These are phyloP conservation scores for Cercospora zeae-maydis DNA, from an alignment of 2,329 filamentous ascomycete genomes.

Conservation along the genomic window DNA sequence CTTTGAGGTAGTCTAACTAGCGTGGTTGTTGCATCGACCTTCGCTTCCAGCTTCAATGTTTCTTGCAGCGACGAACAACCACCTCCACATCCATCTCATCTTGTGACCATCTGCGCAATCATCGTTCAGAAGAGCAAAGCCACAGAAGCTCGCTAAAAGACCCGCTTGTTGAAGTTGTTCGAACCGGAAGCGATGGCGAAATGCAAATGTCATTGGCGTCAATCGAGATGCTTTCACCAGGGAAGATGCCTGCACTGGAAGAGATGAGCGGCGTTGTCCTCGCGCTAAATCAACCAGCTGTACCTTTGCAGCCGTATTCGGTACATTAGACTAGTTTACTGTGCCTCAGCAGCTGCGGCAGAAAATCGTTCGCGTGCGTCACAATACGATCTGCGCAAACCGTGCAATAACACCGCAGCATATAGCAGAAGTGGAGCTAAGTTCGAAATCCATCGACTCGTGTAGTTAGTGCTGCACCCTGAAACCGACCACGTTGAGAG, in stretches of 20 bases:
- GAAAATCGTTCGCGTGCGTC: neutral
- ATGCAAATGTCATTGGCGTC: neutral
- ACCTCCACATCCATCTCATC: neutral
- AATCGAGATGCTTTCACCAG: neutral
- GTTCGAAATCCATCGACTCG: neutral
- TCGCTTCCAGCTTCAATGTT: neutral
- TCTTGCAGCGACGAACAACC: neutral
- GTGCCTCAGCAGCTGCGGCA: neutral
- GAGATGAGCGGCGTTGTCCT: neutral
- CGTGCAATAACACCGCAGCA: neutral
- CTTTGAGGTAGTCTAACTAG: neutral
- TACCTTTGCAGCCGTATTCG: neutral
- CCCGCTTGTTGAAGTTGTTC: neutral
- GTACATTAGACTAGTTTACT: too few species aligned
- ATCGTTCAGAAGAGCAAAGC: neutral
- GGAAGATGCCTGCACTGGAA: conserved; percentile 2
- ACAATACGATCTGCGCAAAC: neutral
- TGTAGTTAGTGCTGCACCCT: neutral
- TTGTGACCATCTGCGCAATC: neutral
- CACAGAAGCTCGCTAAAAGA: neutral
- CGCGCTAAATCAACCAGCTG: neutral
- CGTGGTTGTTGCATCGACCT: neutral
- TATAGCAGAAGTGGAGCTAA: conserved; percentile 1
- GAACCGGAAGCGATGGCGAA: neutral
- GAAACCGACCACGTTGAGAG: neutral